Base-by-base conservation (phyloP, 768 basidiomycete species). In the Lactarius sanguifluus region DNA sequence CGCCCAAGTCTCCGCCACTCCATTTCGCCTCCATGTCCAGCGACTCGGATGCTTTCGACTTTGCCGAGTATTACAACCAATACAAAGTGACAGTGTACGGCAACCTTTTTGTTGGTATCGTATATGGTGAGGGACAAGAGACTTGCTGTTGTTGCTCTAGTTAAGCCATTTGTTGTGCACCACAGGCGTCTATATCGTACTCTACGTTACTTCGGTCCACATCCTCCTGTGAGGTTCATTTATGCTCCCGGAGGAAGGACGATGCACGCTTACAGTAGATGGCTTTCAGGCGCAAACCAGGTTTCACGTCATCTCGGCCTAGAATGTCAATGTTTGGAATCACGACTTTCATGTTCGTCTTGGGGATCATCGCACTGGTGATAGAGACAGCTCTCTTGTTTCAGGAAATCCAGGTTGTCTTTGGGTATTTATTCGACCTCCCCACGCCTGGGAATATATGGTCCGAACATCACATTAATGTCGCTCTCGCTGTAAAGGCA, bases 281-380 rank as follows among this genome's bases (percentile, higher is more conserved):
- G n/a, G 3, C 4, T 47, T 34, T 23, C 45, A 47, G 45, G 45
- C 9, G 45, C 2, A 47, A 23, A 47, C 45, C n/a, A 8, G 45
- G n/a, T 12, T 23, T 47, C 10, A 47, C n/a, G 1, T 36, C 32
- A 13, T 34, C 36, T 23, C 20, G 23, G 57, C 36, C 57, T 23
- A 23, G 28, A 58, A 28, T 23, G 34, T 10, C 38, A 36, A 58
- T 58, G 57, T 20, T 34, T n/a, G 32, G 20, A 25, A 32, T 20
- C 57, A 58, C 32, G 8, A 58, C 57, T 23, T 36, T 38, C 57
- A 58, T 58, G 57, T 34, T 58, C 36, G 8, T 38, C 34, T 25
- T 58, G 6, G 36, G 57, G 1, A 18, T 38, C 12, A 25, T 58
- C 9, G 12, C 36, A 36, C n/a, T 58, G n/a, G 57, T 38, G 57